These are phyloP conservation scores for Chalaropsis ovoidea DNA, from an alignment of 2,329 filamentous ascomycete genomes.

Conservation along the genomic window DNA sequence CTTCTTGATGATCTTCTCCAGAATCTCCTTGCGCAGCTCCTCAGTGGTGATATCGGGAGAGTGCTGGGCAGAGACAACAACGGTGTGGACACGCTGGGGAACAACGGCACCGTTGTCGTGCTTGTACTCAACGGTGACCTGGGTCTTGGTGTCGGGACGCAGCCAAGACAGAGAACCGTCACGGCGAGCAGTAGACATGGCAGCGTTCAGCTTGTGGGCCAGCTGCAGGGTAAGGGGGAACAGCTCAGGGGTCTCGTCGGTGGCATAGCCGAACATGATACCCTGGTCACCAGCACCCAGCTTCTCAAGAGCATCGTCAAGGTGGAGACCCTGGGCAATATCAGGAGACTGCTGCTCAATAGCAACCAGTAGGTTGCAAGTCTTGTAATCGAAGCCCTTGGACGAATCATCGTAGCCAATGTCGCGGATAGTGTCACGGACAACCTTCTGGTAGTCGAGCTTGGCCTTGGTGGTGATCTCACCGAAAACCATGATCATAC, in stretches of 20 bases:
- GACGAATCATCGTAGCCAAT: constrained; percentile 95
- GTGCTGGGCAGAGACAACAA: constrained; percentile 96
- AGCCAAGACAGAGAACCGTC: constrained; percentile 87
- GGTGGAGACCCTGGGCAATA: constrained; percentile 97
- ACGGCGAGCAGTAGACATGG: constrained; percentile 82
- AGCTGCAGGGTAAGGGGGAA: constrained; percentile 89
- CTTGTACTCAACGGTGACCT: constrained; percentile 98
- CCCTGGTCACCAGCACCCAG: constrained; percentile 98
- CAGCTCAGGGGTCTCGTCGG: constrained; percentile 95
- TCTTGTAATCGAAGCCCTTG: constrained; percentile 99
- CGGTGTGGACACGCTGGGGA: constrained; percentile 85
- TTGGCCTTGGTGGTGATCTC: constrained; percentile 96
- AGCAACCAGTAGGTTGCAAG: constrained; percentile 93
- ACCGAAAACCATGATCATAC: constrained; percentile 98
- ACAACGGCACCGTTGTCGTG: constrained; percentile 91
- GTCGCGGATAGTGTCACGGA: constrained; percentile 90
- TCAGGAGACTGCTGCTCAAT: constrained; percentile 99
- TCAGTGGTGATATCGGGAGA: constrained; percentile 78
- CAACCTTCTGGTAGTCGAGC: constrained; percentile 96
- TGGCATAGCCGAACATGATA: constrained; percentile 99
- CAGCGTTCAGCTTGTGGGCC: constrained; percentile 92
- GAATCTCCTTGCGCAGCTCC: constrained; percentile 84
- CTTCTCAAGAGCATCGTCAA: constrained; percentile 93
- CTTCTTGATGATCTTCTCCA: constrained; percentile 93
- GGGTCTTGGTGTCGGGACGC: constrained; percentile 97